A percentile compares a stretch with the other conserved stretches of the same genome.
phyloP scores from a whole-genome alignment of 352 stramenopile genomes.

The Aphanomyces stellatus region DNA sequence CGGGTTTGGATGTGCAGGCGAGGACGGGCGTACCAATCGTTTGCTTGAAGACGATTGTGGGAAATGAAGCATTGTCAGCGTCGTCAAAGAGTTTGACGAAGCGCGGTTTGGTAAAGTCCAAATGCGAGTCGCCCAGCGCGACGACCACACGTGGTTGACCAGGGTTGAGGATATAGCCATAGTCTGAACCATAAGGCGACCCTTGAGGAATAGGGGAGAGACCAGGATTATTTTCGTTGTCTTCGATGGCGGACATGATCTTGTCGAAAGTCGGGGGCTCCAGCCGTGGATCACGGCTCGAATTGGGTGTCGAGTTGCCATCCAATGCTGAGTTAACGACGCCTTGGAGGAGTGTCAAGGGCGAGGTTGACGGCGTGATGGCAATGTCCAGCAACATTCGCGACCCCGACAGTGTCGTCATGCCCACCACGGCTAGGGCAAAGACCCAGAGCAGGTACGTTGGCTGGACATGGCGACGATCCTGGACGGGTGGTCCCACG shows the following conservation, averaged over 20 bases:
- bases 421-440: too few relatives aligned
- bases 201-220: background rate
- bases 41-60: background rate
- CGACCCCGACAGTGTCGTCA: too few relatives aligned
- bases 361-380: too few relatives aligned
- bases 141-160: background rate
- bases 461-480: too few relatives aligned
- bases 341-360: too few relatives aligned
- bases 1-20: background rate
- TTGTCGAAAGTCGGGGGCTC: background rate
- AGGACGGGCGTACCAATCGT: background rate
- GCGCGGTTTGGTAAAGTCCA: background rate
- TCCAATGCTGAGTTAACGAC: too few relatives aligned
- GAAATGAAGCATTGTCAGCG: background rate
- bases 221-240: background rate
- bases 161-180: background rate
- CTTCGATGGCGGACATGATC: background rate
- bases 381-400: too few relatives aligned
- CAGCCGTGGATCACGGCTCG: background rate
- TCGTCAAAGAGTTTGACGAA: background rate
- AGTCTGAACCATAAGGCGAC: background rate
- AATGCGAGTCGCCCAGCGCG: background rate
- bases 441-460: too few relatives aligned
- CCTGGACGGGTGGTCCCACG: too few relatives aligned
- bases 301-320: too few relatives aligned